Percentiles rank a stretch among this genome's conserved stretches.
Conservation (phyloP, 495 filamentous ascomycete species). For the Diplogelasinospora grovesii region DNA sequence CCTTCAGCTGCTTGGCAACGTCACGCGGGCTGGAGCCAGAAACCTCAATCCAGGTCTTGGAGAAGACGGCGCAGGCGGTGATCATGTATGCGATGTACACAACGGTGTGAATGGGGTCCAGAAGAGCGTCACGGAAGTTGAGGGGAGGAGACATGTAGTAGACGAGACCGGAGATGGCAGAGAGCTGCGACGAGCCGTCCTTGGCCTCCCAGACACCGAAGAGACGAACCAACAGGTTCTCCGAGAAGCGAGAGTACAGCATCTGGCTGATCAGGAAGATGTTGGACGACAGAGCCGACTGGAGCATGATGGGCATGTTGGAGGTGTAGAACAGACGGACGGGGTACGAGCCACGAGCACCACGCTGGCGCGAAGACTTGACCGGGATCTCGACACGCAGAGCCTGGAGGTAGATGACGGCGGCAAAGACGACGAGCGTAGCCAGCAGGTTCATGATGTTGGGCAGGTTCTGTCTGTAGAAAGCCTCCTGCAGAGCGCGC, state of each 20-base stretch:
- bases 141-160: constrained; percentile 99
- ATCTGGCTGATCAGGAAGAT: constrained; percentile 98
- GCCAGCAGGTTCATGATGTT: constrained; percentile 99
- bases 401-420: constrained; percentile 99
- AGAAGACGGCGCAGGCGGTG: constrained; percentile 94
- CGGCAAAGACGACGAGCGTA: constrained; percentile 87
- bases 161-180: constrained; percentile 81
- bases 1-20: constrained; percentile 99
- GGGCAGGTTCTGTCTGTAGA: constrained; percentile 98
- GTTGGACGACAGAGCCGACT: constrained; percentile 96
- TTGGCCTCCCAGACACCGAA: constrained; percentile 98
- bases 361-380: constrained; percentile 98
- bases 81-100: constrained; percentile 97
- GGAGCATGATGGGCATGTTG: constrained; percentile 99
- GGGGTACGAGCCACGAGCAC: constrained; percentile 82
- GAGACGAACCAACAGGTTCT: constrained; percentile 94
- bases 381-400: constrained; percentile 99
- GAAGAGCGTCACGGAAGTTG: constrained; percentile 91
- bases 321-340: constrained; percentile 81
- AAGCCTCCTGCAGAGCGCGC: constrained; percentile 92
- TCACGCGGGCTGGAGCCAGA: constrained; percentile 95
- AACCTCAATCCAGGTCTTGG: constrained; percentile 99
- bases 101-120: constrained; percentile 94
- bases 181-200: constrained; percentile 93
- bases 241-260: constrained; percentile 89